Conservation (phyloP, 2,329 filamentous ascomycete genomes). For the Saccharata proteae region DNA sequence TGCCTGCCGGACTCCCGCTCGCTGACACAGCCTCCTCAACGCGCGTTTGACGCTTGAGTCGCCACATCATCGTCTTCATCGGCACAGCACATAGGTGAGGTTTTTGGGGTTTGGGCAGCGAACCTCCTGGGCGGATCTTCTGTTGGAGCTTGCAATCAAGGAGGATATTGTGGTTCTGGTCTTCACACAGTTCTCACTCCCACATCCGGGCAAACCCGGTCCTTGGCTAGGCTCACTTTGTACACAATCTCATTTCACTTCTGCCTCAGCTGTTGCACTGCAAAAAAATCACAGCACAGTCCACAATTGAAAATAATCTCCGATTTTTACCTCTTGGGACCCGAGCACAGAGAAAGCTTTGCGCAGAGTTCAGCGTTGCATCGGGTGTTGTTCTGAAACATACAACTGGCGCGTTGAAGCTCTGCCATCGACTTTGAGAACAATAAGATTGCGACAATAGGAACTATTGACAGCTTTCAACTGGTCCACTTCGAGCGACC, state of each 20-base stretch:
- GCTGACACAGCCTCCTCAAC: constrained; percentile 5
- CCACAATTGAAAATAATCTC: constrained; percentile 10
- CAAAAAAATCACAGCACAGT: constrained; percentile 6
- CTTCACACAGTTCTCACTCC: constrained; percentile 10
- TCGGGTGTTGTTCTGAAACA: no score
- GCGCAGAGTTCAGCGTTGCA: constrained; percentile 9
- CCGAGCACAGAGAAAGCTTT: constrained; percentile 9
- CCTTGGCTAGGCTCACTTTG: constrained; percentile 8
- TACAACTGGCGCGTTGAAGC: constrained; percentile 2
- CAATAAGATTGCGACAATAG: constrained; percentile 1
- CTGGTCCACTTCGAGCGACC: constrained; percentile 1
- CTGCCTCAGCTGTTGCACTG: constrained; percentile 8
- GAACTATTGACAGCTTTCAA: not conserved
- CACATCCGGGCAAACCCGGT: constrained; percentile 6
- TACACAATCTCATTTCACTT: constrained; percentile 8
- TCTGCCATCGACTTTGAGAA: constrained; percentile 5
- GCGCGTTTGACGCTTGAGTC: constrained; percentile 3
- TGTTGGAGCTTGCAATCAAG: no score
- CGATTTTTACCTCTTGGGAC: constrained; percentile 9
- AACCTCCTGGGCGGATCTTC: constrained; percentile 6
- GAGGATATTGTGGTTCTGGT: no score
- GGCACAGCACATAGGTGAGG: constrained; percentile 8
- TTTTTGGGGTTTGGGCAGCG: constrained; percentile 8
- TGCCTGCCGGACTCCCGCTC: no score
- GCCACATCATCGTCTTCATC: constrained; percentile 1